Evolutionary conservation across 345 rosid species (phyloP).

Genomic region (Erucastrum elatum): DNA sequence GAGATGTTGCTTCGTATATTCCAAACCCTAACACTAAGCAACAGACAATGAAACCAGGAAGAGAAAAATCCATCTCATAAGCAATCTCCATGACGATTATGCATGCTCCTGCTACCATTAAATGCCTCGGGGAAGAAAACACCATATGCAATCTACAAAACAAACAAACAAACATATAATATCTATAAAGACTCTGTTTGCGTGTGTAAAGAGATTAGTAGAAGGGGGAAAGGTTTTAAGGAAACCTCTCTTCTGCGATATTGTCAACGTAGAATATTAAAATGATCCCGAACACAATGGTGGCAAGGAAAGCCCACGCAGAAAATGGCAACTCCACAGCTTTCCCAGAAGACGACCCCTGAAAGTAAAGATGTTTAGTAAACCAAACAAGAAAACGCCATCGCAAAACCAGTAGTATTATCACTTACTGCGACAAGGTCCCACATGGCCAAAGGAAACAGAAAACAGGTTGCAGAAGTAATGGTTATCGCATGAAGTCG

Average conservation of each 20-base stretch:
- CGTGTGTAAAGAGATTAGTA: background rate
- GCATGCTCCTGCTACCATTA: constrained; percentile 86
- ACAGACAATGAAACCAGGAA: constrained; percentile 76
- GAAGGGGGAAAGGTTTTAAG: background rate
- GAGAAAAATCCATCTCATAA: constrained; percentile 84
- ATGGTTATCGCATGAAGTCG: constrained; percentile 88
- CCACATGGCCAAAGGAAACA: constrained; percentile 99
- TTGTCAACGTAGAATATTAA: constrained; percentile 85
- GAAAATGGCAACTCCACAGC: constrained; percentile 69
- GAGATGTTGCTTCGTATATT: constrained; percentile 75
- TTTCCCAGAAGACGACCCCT: constrained; percentile 73
- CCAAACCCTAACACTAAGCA: constrained; percentile 82
- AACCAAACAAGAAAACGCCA: constrained; percentile 12
- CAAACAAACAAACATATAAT: constrained; percentile 14
- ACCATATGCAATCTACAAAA: constrained; percentile 88
- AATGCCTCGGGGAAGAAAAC: constrained; percentile 97
- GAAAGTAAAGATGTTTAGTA: constrained; percentile 40
- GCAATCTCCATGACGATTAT: constrained; percentile 74
- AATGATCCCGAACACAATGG: constrained; percentile 72
- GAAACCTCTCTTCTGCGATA: constrained; percentile 93
- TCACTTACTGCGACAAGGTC: constrained; percentile 81
- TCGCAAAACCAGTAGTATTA: background rate
- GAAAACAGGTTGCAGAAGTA: constrained; percentile 82
- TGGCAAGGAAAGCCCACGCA: constrained; percentile 84
- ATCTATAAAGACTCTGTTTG: background rate